Conservation (phyloP, 2,329 filamentous ascomycete genomes). For the Celoporthe dispersa region DNA sequence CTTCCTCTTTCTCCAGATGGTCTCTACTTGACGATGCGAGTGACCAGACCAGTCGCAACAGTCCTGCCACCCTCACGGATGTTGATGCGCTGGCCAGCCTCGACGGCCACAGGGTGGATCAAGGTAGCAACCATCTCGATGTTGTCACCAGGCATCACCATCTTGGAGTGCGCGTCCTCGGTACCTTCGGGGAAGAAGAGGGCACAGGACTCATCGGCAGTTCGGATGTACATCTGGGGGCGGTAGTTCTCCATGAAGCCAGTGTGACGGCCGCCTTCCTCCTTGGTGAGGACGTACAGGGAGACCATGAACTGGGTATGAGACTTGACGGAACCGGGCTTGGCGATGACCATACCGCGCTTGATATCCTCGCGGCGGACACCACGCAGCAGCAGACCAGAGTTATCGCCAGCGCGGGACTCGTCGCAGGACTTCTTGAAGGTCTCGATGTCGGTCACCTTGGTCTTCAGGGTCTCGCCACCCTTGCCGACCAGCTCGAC, state of each 20-base stretch:
- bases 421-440: slow-evolving; percentile 99
- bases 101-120: slow-evolving; percentile 83
- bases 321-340: slow-evolving; percentile 82
- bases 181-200: slow-evolving; percentile 87
- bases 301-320: slow-evolving; percentile 92
- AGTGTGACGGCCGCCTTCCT: slow-evolving; percentile 96
- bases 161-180: slow-evolving; percentile 72
- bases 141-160: slow-evolving; percentile 98
- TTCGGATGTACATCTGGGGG: slow-evolving; percentile 94
- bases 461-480: slow-evolving; percentile 85
- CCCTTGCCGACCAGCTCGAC: slow-evolving; percentile 94
- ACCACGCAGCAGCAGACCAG: slow-evolving; percentile 93
- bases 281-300: slow-evolving; percentile 96
- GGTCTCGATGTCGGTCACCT: slow-evolving; percentile 99
- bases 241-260: slow-evolving; percentile 97
- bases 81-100: slow-evolving; percentile 95
- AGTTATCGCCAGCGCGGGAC: slow-evolving; percentile 96
- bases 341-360: slow-evolving; percentile 92
- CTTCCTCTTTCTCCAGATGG: slow-evolving; percentile 6
- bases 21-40: slow-evolving; percentile 67
- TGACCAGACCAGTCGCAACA: slow-evolving; percentile 82
- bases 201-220: slow-evolving; percentile 78
- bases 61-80: slow-evolving; percentile 95
- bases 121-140: slow-evolving; percentile 94
- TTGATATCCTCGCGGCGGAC: slow-evolving; percentile 92